These are phyloP conservation scores for Chenopodium quinoa DNA, from an alignment of 148 eudicot species.

Conservation along the genomic window DNA sequence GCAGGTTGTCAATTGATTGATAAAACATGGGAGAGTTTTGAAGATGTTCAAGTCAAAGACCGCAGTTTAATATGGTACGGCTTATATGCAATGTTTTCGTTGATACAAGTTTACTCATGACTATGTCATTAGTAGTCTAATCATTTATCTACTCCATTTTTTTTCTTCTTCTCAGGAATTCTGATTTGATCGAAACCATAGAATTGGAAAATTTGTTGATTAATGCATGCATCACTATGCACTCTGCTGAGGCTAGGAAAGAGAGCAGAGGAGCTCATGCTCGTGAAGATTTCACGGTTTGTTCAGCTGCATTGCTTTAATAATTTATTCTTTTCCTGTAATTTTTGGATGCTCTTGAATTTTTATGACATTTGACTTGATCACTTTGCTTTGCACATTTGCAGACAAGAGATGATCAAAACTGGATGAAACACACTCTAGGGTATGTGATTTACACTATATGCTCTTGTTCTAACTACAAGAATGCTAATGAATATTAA, in stretches of 20 bases:
- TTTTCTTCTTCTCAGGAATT: slow-evolving; percentile 54
- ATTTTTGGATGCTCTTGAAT: neutral
- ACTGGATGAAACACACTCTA: slow-evolving; percentile 91
- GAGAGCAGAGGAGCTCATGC: slow-evolving; percentile 99
- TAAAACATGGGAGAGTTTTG: slow-evolving; percentile 88
- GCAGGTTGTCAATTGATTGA: slow-evolving; percentile 89
- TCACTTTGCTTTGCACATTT: slow-evolving; percentile 11
- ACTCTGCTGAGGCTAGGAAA: slow-evolving; percentile 98
- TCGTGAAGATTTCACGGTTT: slow-evolving; percentile 85
- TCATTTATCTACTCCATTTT: too few relatives aligned
- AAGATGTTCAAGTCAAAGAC: slow-evolving; percentile 86
- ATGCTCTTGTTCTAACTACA: neutral
- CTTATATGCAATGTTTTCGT: slow-evolving; percentile 5
- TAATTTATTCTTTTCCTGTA: neutral
- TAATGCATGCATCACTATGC: slow-evolving; percentile 95
- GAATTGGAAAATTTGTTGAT: slow-evolving; percentile 94
- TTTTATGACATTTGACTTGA: slow-evolving; percentile 15
- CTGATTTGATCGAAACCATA: slow-evolving; percentile 92
- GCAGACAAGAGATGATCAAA: slow-evolving; percentile 90
- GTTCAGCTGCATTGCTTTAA: slow-evolving; percentile 27
- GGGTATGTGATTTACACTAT: slow-evolving; percentile 50
- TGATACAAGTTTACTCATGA: too few relatives aligned
- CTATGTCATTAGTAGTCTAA: too few relatives aligned
- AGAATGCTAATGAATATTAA: neutral
- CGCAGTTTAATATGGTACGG: slow-evolving; percentile 86